Conservation (phyloP, 2,329 filamentous ascomycete species). For the Aspergillus sojae region DNA sequence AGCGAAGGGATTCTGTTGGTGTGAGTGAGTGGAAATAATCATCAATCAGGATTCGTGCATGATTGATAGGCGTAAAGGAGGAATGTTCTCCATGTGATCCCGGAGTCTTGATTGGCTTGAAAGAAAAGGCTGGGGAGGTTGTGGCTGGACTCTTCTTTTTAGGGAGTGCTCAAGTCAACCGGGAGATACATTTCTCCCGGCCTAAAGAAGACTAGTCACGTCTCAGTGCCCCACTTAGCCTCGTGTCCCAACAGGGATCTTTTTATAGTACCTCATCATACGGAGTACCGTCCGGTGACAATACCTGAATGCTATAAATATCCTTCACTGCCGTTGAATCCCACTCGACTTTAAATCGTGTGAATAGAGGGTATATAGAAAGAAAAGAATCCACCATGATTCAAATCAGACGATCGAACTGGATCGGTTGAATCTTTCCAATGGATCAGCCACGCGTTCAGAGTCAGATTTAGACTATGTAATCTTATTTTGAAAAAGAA, state of each 20-base stretch:
- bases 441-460: slow-evolving; percentile 5
- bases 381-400: not conserved
- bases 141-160: not conserved
- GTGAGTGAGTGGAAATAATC: not conserved
- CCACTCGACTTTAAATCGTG: too few species aligned
- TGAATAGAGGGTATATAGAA: not conserved
- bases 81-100: too few species aligned
- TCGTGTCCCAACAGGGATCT: slow-evolving; percentile 7
- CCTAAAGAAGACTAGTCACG: not conserved
- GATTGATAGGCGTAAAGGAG: not conserved
- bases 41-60: slow-evolving; percentile 5
- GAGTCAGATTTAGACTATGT: not conserved
- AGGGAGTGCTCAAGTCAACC: too few species aligned
- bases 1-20: not conserved
- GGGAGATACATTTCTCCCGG: not conserved
- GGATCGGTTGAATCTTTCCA: not conserved
- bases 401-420: not conserved
- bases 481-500: not conserved
- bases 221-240: not conserved
- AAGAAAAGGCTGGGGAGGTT: not conserved
- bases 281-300: not conserved
- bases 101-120: not conserved
- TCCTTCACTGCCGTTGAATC: not conserved
- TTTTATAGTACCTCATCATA: slow-evolving; percentile 8
- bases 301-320: slow-evolving; percentile 9